These are phyloP conservation scores for Hypoxylon cercidicola DNA, from an alignment of 495 filamentous ascomycete genomes.

Conservation along the genomic window DNA sequence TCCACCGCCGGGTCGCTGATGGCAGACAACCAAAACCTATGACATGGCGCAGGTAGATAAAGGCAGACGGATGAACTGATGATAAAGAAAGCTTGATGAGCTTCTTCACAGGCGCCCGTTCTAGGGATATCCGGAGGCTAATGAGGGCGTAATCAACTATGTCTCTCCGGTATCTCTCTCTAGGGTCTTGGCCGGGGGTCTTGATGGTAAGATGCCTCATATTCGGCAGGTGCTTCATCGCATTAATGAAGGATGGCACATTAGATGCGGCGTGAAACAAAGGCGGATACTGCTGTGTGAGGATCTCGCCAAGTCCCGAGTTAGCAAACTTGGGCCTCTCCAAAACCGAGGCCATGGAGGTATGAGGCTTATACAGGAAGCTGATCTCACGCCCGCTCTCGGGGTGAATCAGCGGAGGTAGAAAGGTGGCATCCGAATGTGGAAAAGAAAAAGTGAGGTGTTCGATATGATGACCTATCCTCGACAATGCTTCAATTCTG, in stretches of 20 bases:
- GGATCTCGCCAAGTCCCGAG: slow-evolving; percentile 70
- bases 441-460: slow-evolving; percentile 75
- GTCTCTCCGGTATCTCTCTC: slow-evolving; percentile 74
- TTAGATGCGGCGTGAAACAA: slow-evolving; percentile 88
- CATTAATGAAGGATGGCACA: slow-evolving; percentile 77
- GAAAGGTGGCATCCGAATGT: slow-evolving; percentile 75
- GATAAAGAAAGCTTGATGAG: slow-evolving; percentile 72
- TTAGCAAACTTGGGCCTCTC: slow-evolving; percentile 71
- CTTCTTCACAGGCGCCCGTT: slow-evolving; percentile 67
- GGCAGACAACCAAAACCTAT: slow-evolving; percentile 74
- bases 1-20: slow-evolving; percentile 71
- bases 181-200: slow-evolving; percentile 73
- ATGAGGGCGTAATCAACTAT: slow-evolving; percentile 86
- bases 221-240: slow-evolving; percentile 69
- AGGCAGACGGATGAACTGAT: slow-evolving; percentile 72
- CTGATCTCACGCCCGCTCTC: slow-evolving; percentile 73
- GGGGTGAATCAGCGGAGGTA: slow-evolving; percentile 79
- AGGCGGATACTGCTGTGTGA: slow-evolving; percentile 82
- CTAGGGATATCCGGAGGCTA: slow-evolving; percentile 78
- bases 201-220: slow-evolving; percentile 75
- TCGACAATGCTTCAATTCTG: slow-evolving; percentile 72
- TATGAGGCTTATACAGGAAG: slow-evolving; percentile 79
- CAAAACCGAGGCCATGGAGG: slow-evolving; percentile 57
- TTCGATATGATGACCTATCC: slow-evolving; percentile 77
- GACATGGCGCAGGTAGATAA: slow-evolving; percentile 74